Evolutionary conservation across 2,329 filamentous ascomycete species (phyloP), one percentile per base, ranked within the genome.

Genomic region (Monilinia polystroma): DNA sequence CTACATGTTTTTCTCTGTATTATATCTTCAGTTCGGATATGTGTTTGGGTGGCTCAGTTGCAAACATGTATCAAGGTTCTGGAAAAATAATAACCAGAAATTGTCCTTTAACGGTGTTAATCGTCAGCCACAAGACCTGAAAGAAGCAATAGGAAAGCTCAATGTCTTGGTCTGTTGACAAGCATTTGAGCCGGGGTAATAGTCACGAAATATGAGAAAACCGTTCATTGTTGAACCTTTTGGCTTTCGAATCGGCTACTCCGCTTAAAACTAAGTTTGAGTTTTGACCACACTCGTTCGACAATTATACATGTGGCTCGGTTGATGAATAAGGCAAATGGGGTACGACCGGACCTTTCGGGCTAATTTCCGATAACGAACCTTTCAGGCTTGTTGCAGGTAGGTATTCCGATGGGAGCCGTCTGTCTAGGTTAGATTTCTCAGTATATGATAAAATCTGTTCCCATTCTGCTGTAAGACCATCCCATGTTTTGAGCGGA

Each of bases 331-430:
- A 11, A 51, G 43, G 57, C 23, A 18, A 58, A 52, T 65, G 32
- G 32, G 12, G 7, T 41, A 49, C 18, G 41, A 52, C 43, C 63
- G 63, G 63, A 35, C 60, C 29, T 52, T 35, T 66, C 63, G 63
- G 55, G 23, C 53, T 66, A 53, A 66, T 66, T 66, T 60, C 55
- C 63, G 63, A 52, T 45, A 53, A 51, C 20, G 57, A 60, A 29
- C 29, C 45, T 29, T 29, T 41, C n/a, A 52, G 57, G 38, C 57
- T 32, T 60, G 45, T 60, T 60, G 32, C 45, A 60, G 57, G 43
- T 35, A 60, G 57, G 43, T 35, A 60, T 20, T 35, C 18, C 20
- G 32, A 59, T 60, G 11, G 43, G 8, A 38, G 14, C 45, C 32
- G 3, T 60, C 45, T 49, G 14, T 26, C 41, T 18, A 51, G 14